Base-by-base conservation (phyloP, 176 grass and related monocot genomes). In the Raddia guianensis region DNA sequence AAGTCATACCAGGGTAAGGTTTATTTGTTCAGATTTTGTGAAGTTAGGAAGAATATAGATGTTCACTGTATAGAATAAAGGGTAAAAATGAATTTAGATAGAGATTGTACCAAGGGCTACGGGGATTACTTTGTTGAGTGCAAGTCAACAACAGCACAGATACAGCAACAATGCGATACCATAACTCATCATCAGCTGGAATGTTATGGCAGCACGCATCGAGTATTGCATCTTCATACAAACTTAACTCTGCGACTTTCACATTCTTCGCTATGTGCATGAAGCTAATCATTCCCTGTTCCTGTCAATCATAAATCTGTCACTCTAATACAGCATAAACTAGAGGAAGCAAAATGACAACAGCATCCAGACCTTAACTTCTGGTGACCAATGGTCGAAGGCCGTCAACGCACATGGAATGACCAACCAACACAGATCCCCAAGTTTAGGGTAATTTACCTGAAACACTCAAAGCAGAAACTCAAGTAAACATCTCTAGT, bases 301-400 rank as follows among this genome's bases (percentile, higher is more conserved):
- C 92, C 96, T 98, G 85, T 12, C 18, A 58, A 73, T 19, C 12
- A 80, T 9, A 54, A 37, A 76, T 48, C 21, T 12, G 15, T 9
- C 44, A 12, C 13, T 53, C 21, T 13, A 63, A 13, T 46, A 55
- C 48, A 49, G 3, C 14, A 0, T 20, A 49, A 9, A 58, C 35
- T 64, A 82, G 47, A 85, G 13, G 82, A 74, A 73, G 11, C 8
- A 37, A 70, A 76, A 1, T 73, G 12, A 63, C 9, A 74, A 59
- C 11, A 66, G 0, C 18, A 18, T 48, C 8, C 4, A 12, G 86
- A 92, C 96, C 90, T 98, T 95, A 64, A 95, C 88, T 63, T 95
- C 90, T 14, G 88, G 81, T 54, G 92, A 93, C 96, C 96, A 98
- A 84, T 98, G 96, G 89, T 98, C 96, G 76, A 98, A 75, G 66